These are phyloP conservation scores for Boletus barrowsii DNA, from an alignment of 768 basidiomycete species.

Conservation along the genomic window DNA sequence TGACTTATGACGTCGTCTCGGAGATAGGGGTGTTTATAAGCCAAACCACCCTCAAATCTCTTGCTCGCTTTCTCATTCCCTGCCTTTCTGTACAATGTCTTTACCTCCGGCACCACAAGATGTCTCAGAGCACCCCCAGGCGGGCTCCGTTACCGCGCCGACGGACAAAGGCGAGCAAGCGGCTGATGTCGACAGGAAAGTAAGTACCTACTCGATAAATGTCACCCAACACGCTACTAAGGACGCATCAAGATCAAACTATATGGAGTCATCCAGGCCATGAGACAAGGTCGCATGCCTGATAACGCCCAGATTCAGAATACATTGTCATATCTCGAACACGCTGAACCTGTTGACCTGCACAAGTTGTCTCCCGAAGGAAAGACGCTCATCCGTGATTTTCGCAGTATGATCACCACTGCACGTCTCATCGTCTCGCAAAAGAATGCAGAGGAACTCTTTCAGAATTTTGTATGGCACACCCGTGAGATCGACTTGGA, in stretches of 20 bases:
- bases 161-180: constrained; percentile 58
- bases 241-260: constrained; percentile 48
- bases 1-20: constrained; percentile 13
- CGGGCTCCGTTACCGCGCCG: constrained; percentile 64
- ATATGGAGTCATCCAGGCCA: constrained; percentile 78
- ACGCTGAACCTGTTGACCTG: constrained; percentile 57
- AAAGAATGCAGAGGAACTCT: constrained; percentile 88
- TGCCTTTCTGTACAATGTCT: constrained; percentile 46
- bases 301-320: constrained; percentile 78
- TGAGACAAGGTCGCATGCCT: constrained; percentile 76
- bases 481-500: constrained; percentile 48
- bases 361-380: constrained; percentile 75
- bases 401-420: constrained; percentile 78
- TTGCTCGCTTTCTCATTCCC: not conserved
- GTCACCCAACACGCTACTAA: not conserved
- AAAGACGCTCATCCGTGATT: constrained; percentile 69
- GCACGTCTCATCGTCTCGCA: constrained; percentile 65
- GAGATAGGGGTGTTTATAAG: constrained; percentile 12
- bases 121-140: constrained; percentile 53
- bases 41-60: not conserved
- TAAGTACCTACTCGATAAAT: constrained; percentile 9
- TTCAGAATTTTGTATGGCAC: constrained; percentile 89
- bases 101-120: constrained; percentile 62
- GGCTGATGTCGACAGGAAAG: constrained; percentile 80
- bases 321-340: constrained; percentile 63